Conservation (phyloP, 371 early-diverging fungal species). For the Lichtheimia corymbifera region DNA sequence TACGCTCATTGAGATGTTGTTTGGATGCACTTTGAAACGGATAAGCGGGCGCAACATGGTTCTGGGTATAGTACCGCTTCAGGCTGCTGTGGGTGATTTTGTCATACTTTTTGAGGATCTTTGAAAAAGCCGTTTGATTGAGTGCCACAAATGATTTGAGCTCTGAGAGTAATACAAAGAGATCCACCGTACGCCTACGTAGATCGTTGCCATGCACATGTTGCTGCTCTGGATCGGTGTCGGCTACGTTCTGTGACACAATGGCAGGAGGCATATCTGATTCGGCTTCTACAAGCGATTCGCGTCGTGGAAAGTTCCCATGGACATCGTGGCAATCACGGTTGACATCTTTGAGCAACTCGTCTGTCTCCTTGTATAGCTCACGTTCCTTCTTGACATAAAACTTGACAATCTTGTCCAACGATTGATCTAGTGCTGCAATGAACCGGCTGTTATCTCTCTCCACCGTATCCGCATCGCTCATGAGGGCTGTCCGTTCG, state of each 20-base stretch:
- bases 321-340: slow-evolving; percentile 3
- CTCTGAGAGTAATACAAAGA: slow-evolving; percentile 81
- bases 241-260: slow-evolving; percentile 39
- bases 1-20: slow-evolving; percentile 57
- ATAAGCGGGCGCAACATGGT: slow-evolving; percentile 59
- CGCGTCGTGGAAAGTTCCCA: slow-evolving; percentile 36
- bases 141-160: slow-evolving; percentile 89
- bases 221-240: slow-evolving; percentile 25
- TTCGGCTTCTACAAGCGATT: slow-evolving; percentile 39
- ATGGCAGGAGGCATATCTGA: slow-evolving; percentile 46
- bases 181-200: slow-evolving; percentile 56
- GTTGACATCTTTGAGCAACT: slow-evolving; percentile 44
- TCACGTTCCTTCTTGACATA: slow-evolving; percentile 84
- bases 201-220: slow-evolving; percentile 24
- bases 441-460: slow-evolving; percentile 63
- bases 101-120: slow-evolving; percentile 96
- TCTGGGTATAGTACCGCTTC: slow-evolving; percentile 48
- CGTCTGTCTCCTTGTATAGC: slow-evolving; percentile 65
- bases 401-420: slow-evolving; percentile 78
- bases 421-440: slow-evolving; percentile 75
- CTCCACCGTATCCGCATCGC: slow-evolving; percentile 31
- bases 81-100: slow-evolving; percentile 78
- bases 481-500: slow-evolving; percentile 48
- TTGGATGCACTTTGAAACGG: slow-evolving; percentile 67
- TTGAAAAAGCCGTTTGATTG: slow-evolving; percentile 94